Conservation (phyloP, 768 basidiomycete genomes). For the Amanita exitialis region DNA sequence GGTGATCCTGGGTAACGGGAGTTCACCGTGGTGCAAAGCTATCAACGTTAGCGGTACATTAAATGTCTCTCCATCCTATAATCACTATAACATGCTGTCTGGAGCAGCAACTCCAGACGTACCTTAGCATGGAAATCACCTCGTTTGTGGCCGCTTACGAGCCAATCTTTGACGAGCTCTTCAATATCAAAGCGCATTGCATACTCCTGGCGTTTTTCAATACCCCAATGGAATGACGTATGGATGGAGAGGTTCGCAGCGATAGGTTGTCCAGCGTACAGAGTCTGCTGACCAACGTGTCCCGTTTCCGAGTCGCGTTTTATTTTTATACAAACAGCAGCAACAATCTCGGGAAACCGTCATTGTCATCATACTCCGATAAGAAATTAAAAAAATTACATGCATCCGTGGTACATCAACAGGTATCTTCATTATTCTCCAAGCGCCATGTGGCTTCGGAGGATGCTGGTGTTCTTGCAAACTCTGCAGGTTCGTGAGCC, state of each 20-base stretch:
- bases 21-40: conserved; percentile 75
- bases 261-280: conserved; percentile 89
- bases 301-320: conserved; percentile 26
- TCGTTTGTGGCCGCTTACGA: conserved; percentile 80
- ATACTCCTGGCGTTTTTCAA: conserved; percentile 32
- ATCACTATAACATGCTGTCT: conserved; percentile 2
- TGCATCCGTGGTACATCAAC: conserved; percentile 69
- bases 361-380: conserved; percentile 33
- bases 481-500: conserved; percentile 18
- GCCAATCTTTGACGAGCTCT: conserved; percentile 77
- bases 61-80: conserved; percentile 52
- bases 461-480: conserved; percentile 34
- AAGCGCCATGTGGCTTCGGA: conserved; percentile 31
- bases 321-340: conserved; percentile 44
- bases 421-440: conserved; percentile 70
- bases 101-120: conserved; percentile 13
- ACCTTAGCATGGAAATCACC: conserved; percentile 76
- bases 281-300: conserved; percentile 21
- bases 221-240: conserved; percentile 75
- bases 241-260: conserved; percentile 52
- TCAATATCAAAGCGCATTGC: conserved; percentile 73
- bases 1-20: conserved; percentile 64
- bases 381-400: conserved; percentile 45
- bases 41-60: conserved; percentile 68
- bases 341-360: conserved; percentile 45